Conservation (phyloP, 345 rosid species). For the Mallotus nudiflorus region DNA sequence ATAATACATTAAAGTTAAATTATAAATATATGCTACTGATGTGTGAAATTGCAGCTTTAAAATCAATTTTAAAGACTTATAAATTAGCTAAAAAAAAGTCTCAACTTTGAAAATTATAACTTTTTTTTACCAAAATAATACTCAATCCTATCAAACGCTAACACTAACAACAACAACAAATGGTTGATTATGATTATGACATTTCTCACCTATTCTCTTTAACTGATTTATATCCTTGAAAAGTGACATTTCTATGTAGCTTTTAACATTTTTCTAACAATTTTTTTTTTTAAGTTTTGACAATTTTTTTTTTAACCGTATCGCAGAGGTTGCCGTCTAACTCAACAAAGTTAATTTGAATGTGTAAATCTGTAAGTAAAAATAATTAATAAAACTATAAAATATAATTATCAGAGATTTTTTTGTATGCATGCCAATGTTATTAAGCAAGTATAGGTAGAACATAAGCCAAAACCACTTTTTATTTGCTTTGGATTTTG, state of each 20-base stretch:
- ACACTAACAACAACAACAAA: constrained; percentile 8
- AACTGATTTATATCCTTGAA: neutral
- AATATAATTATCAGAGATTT: neutral
- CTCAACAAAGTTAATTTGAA: neutral
- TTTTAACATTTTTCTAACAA: neutral
- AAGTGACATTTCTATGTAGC: neutral
- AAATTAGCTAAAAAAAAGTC: no score
- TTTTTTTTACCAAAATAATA: neutral
- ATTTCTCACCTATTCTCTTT: neutral
- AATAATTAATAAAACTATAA: no score
- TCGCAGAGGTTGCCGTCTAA: neutral
- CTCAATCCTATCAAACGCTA: neutral
- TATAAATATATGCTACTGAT: no score
- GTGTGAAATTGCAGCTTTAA: no score
- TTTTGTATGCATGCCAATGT: constrained; percentile 15
- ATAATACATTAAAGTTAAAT: no score
- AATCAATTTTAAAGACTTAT: no score
- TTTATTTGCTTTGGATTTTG: neutral
- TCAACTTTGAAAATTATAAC: no score
- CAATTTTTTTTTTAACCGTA: neutral
- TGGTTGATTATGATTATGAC: neutral
- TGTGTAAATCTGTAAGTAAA: neutral
- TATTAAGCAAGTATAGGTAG: constrained; percentile 3
- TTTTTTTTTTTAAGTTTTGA: neutral
- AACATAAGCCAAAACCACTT: constrained; percentile 19